Conservation (phyloP, 495 filamentous ascomycete species). For the Penicillium pulvis region DNA sequence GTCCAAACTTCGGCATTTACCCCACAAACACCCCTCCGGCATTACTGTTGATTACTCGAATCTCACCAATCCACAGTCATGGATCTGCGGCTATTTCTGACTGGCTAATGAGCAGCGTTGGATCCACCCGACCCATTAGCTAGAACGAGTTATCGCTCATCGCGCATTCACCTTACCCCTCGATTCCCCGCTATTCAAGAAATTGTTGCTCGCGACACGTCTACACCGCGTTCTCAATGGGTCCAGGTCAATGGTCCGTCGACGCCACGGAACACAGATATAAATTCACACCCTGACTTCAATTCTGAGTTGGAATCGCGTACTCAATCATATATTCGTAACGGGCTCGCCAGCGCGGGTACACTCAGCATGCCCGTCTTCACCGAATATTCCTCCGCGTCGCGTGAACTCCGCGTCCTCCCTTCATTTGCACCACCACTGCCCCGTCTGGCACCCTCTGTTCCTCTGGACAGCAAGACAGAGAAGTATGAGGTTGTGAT, state of each 20-base stretch:
- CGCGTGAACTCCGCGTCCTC: slow-evolving; percentile 43
- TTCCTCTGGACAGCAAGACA: slow-evolving; percentile 9
- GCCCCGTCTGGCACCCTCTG: slow-evolving; percentile 34
- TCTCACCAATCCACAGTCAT: slow-evolving; percentile 24
- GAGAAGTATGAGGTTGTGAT: slow-evolving; percentile 50
- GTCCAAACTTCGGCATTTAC: background rate
- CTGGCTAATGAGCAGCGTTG: slow-evolving; percentile 3
- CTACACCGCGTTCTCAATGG: background rate
- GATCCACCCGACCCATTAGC: slow-evolving; percentile 17
- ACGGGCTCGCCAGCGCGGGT: background rate
- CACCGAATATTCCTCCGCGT: slow-evolving; percentile 40
- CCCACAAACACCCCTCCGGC: background rate
- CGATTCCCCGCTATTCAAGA: slow-evolving; percentile 14
- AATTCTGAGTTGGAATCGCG: background rate
- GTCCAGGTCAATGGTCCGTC: background rate
- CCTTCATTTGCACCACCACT: slow-evolving; percentile 47
- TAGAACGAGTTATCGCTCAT: background rate
- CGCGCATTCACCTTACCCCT: slow-evolving; percentile 6
- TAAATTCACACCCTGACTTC: slow-evolving; percentile 2
- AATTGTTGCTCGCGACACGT: background rate
- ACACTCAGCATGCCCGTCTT: slow-evolving; percentile 45
- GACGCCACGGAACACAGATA: background rate
- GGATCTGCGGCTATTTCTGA: slow-evolving; percentile 3
- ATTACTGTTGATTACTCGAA: slow-evolving; percentile 27
- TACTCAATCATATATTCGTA: background rate